These are phyloP conservation scores for Aphanomyces euteiches DNA, from an alignment of 352 stramenopile species.

Conservation along the genomic window DNA sequence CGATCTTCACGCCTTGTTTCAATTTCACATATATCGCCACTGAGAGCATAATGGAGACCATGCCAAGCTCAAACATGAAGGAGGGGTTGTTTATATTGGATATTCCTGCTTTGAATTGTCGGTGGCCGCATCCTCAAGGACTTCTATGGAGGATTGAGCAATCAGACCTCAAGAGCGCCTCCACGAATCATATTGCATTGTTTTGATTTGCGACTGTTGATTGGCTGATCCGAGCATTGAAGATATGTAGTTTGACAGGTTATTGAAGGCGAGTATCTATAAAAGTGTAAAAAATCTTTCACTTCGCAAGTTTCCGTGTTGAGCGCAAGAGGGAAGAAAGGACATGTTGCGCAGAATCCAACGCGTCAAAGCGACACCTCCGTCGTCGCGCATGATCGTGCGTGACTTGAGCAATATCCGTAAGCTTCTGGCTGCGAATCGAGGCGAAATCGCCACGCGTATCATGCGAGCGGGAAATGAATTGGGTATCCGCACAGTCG, in stretches of 20 bases:
- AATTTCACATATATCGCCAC: too few relatives aligned
- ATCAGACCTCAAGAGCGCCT: background rate
- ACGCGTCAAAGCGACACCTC: conserved; percentile 6
- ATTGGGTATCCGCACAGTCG: conserved; percentile 89
- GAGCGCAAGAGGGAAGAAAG: background rate
- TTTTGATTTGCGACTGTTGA: background rate
- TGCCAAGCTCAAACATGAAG: too few relatives aligned
- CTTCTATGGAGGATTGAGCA: background rate
- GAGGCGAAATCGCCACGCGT: conserved; percentile 96
- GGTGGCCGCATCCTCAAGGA: background rate
- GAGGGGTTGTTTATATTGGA: too few relatives aligned
- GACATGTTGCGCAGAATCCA: conserved; percentile 19
- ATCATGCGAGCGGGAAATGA: conserved; percentile 95
- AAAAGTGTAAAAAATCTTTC: conserved; percentile 8
- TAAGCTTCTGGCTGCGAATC: conserved; percentile 97
- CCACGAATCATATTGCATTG: background rate
- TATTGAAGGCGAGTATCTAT: background rate
- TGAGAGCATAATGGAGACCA: too few relatives aligned
- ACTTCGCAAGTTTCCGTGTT: conserved; percentile 22
- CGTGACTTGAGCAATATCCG: conserved; percentile 63
- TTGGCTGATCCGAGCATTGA: background rate
- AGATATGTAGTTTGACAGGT: conserved; percentile 15
- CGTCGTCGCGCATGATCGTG: background rate
- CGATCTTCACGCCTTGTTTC: too few relatives aligned
- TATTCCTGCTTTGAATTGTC: too few relatives aligned